Conservation (phyloP, 148 eudicot species). For the Heliosperma pusillum region DNA sequence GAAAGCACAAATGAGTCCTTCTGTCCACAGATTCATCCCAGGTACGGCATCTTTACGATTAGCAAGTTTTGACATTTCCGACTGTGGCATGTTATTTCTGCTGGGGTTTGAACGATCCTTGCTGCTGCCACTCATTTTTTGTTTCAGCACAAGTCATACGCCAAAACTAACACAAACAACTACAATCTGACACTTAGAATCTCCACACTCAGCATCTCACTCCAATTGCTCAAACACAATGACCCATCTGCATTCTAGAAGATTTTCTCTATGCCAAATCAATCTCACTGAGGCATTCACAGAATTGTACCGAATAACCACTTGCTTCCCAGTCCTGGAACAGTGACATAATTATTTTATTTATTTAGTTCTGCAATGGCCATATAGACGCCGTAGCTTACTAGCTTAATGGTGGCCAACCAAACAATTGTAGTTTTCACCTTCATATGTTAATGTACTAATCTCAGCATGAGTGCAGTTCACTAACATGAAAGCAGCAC, state of each 20-base stretch:
- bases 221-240: neutral
- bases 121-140: constrained; percentile 33
- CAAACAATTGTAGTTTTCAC: no score
- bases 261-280: no score
- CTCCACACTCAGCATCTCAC: neutral
- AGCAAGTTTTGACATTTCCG: constrained; percentile 37
- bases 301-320: neutral
- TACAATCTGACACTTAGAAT: no score
- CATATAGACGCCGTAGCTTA: no score
- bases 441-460: no score
- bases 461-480: no score
- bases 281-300: no score
- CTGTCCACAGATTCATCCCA: constrained; percentile 70
- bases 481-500: no score
- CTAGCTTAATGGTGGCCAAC: no score
- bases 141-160: constrained; percentile 11
- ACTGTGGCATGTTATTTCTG: constrained; percentile 31
- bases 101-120: constrained; percentile 31
- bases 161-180: neutral
- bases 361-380: no score
- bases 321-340: neutral
- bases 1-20: constrained; percentile 90
- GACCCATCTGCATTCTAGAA: neutral
- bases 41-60: constrained; percentile 44
- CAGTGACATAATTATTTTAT: no score